phyloP scores from a whole-genome alignment of 2,329 filamentous ascomycete species.

The Exutisphaerella laricina region DNA sequence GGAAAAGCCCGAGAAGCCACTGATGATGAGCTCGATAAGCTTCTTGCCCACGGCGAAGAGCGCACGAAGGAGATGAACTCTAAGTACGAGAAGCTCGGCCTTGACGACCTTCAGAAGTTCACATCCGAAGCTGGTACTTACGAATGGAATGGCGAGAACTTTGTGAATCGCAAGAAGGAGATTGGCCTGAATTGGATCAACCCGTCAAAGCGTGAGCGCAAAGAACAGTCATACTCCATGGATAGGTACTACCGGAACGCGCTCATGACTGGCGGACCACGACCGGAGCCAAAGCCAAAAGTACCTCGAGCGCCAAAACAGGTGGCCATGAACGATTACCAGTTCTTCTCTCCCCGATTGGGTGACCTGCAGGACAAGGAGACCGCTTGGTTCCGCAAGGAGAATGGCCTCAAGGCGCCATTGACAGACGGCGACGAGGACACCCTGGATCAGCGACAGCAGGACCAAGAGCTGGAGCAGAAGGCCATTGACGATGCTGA shows the following conservation, averaged over 20 bases:
- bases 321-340: conserved; percentile 86
- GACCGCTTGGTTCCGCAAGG: conserved; percentile 91
- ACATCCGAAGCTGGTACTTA: conserved; percentile 87
- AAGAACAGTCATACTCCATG: conserved; percentile 96
- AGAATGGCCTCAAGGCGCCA: conserved; percentile 91
- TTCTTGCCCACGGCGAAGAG: conserved; percentile 79
- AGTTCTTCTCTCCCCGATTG: conserved; percentile 85
- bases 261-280: conserved; percentile 71
- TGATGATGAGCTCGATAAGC: conserved; percentile 86
- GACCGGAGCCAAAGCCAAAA: conserved; percentile 84
- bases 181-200: conserved; percentile 97
- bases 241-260: conserved; percentile 97
- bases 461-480: conserved; percentile 81
- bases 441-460: conserved; percentile 77
- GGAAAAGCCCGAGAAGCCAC: conserved; percentile 56
- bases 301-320: conserved; percentile 95
- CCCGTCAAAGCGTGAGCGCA: conserved; percentile 94
- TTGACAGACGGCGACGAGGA: conserved; percentile 84
- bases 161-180: conserved; percentile 77
- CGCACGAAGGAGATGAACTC: conserved; percentile 85
- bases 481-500: conserved; percentile 88
- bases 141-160: conserved; percentile 98
- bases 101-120: conserved; percentile 97
- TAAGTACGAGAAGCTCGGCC: conserved; percentile 92
- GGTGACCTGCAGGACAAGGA: conserved; percentile 91